Evolutionary conservation across 2,329 filamentous ascomycete genomes (phyloP).

Genomic region (Huntiella omanensis): DNA sequence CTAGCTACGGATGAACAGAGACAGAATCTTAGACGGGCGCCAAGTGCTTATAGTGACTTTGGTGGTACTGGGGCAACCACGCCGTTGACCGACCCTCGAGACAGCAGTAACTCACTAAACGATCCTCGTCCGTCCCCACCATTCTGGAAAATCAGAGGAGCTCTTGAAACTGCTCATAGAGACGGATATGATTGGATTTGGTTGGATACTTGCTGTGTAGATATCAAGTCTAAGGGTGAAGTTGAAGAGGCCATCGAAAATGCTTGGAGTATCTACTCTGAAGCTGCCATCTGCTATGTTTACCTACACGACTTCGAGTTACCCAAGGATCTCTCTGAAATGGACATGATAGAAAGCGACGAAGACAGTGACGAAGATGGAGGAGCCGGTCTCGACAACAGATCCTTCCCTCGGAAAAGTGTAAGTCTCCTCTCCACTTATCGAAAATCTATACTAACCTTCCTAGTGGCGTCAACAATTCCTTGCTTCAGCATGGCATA

Average conservation of each 20-base stretch:
- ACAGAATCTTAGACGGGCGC: neutral
- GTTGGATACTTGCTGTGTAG: conserved; percentile 18
- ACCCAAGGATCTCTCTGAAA: conserved; percentile 7
- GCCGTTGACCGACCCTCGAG: conserved; percentile 8
- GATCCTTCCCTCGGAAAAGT: neutral
- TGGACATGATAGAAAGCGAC: conserved; percentile 2
- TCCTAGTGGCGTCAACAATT: conserved; percentile 10
- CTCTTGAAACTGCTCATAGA: conserved; percentile 3
- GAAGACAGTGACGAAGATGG: conserved; percentile 6
- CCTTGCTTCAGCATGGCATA: conserved; percentile 11
- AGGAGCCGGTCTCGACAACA: conserved; percentile 5
- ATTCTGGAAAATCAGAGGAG: conserved; percentile 7
- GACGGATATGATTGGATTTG: conserved; percentile 15
- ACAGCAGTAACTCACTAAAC: neutral
- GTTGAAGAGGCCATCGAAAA: conserved; percentile 16
- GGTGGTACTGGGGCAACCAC: conserved; percentile 5
- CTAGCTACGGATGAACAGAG: neutral
- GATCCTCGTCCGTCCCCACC: conserved; percentile 3
- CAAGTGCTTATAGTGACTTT: conserved; percentile 5
- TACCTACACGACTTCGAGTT: conserved; percentile 14
- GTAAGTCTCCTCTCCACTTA: neutral
- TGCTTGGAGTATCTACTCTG: conserved; percentile 15
- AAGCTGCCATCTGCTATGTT: conserved; percentile 15
- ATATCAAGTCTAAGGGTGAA: conserved; percentile 15
- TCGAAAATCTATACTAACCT: neutral